Percentiles rank a stretch among this genome's conserved stretches.
Conservation (phyloP, 345 rosid species). For the Sisymbrium altissimum region DNA sequence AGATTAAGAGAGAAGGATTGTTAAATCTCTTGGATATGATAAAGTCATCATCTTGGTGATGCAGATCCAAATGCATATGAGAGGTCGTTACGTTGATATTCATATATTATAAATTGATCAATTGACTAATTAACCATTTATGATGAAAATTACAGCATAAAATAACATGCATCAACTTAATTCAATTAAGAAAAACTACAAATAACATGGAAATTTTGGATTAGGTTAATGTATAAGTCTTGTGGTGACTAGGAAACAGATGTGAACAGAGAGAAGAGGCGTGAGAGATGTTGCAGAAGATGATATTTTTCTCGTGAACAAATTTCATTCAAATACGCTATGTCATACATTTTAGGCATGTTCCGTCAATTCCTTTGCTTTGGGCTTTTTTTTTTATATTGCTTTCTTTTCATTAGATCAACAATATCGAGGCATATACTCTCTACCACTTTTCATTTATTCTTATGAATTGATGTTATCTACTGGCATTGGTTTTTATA, state of each 20-base stretch:
- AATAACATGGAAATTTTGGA: neutral
- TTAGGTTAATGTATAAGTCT: slow-evolving; percentile 22
- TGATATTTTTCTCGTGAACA: slow-evolving; percentile 25
- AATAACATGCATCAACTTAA: slow-evolving; percentile 24
- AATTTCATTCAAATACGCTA: slow-evolving; percentile 32
- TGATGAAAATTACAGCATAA: slow-evolving; percentile 26
- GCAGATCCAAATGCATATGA: slow-evolving; percentile 33
- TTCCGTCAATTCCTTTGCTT: slow-evolving; percentile 14
- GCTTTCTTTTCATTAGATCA: neutral
- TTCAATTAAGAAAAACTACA: neutral
- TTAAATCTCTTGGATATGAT: slow-evolving; percentile 31
- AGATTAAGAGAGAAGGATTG: slow-evolving; percentile 35
- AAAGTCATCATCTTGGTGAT: slow-evolving; percentile 35
- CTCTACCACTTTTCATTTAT: neutral
- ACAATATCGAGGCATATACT: neutral
- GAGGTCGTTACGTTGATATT: slow-evolving; percentile 22
- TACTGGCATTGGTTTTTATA: neutral
- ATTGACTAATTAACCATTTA: slow-evolving; percentile 25
- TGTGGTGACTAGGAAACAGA: slow-evolving; percentile 24
- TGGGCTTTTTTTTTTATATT: slow-evolving; percentile 1
- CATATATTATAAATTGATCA: slow-evolving; percentile 25
- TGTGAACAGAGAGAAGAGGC: slow-evolving; percentile 33
- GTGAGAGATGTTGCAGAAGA: slow-evolving; percentile 16
- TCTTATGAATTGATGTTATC: neutral
- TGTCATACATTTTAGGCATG: slow-evolving; percentile 27